Evolutionary conservation across 1,139 yeast genomes (phyloP).

Genomic region (Scheffersomyces cryptocercus): DNA sequence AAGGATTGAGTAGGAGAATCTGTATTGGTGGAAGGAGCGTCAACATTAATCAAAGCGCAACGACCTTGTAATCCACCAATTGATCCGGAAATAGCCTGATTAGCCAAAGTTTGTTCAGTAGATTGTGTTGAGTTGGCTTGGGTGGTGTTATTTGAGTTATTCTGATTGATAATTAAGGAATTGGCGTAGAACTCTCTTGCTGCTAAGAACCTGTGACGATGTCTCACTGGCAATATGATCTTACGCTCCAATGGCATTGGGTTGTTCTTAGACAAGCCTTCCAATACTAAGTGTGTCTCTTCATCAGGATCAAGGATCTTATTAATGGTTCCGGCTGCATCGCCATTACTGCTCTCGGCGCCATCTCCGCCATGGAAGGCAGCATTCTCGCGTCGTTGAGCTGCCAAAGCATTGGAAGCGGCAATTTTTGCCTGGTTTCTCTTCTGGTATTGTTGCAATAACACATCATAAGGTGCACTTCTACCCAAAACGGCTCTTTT

Average conservation of each 20-base stretch:
- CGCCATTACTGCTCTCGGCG: conserved; percentile 22
- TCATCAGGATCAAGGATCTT: conserved; percentile 70
- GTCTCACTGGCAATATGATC: conserved; percentile 67
- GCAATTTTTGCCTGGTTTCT: conserved; percentile 90
- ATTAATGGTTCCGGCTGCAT: conserved; percentile 20
- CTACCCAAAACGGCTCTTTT: conserved; percentile 94
- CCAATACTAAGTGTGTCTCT: conserved; percentile 89
- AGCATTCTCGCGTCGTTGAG: conserved; percentile 48
- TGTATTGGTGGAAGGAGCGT: conserved; percentile 25
- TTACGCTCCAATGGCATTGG: conserved; percentile 84
- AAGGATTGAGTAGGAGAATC: conserved; percentile 48
- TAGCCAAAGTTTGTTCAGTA: conserved; percentile 45
- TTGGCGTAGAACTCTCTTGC: conserved; percentile 83
- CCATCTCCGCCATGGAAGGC: conserved; percentile 35
- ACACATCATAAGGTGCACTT: conserved; percentile 85
- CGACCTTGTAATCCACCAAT: conserved; percentile 77
- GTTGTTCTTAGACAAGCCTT: conserved; percentile 80
- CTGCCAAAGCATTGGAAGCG: conserved; percentile 73
- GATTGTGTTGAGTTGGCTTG: conserved; percentile 19
- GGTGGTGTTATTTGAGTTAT: conserved; percentile 15
- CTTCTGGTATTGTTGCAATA: conserved; percentile 87
- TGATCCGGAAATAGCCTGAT: conserved; percentile 53
- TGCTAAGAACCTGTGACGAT: conserved; percentile 70
- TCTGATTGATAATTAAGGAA: conserved; percentile 46
- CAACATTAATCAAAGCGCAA: conserved; percentile 72